Evolutionary conservation across 225 moss, liverwort and hornwort species (phyloP).

Genomic region (Polytrichum formosum): DNA sequence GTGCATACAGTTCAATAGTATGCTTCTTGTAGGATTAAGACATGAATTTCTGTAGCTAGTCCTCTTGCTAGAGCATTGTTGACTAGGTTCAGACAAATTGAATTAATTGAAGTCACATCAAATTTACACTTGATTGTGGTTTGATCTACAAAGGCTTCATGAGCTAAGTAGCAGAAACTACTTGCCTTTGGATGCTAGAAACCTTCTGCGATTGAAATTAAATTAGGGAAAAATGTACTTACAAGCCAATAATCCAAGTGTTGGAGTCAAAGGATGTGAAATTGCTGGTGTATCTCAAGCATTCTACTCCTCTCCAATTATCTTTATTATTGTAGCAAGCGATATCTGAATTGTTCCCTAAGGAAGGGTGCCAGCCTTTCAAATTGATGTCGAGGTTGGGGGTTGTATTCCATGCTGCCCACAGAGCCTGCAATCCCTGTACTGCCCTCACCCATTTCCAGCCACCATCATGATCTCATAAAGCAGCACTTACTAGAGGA

Average conservation of each 20-base stretch:
- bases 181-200: too few species aligned
- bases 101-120: too few species aligned
- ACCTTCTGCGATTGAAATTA: not conserved
- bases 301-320: not conserved
- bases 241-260: conserved; percentile 8
- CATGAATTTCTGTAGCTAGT: too few species aligned
- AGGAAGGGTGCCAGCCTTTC: conserved; percentile 15
- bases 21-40: too few species aligned
- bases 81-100: too few species aligned
- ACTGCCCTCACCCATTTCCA: not conserved
- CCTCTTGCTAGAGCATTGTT: too few species aligned
- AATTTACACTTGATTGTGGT: too few species aligned
- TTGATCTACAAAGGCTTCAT: not conserved
- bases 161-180: not conserved
- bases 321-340: not conserved
- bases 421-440: not conserved
- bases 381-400: conserved; percentile 6
- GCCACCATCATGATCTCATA: too few species aligned
- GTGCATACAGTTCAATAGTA: too few species aligned
- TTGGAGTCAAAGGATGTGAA: too few species aligned
- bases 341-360: not conserved
- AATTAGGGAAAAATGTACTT: not conserved
- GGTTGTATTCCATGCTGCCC: conserved; percentile 4
- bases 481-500: too few species aligned
- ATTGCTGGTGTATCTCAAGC: conserved; percentile 3